Conservation (phyloP, 1,139 yeast genomes). For the Suhomyces coccinellae region DNA sequence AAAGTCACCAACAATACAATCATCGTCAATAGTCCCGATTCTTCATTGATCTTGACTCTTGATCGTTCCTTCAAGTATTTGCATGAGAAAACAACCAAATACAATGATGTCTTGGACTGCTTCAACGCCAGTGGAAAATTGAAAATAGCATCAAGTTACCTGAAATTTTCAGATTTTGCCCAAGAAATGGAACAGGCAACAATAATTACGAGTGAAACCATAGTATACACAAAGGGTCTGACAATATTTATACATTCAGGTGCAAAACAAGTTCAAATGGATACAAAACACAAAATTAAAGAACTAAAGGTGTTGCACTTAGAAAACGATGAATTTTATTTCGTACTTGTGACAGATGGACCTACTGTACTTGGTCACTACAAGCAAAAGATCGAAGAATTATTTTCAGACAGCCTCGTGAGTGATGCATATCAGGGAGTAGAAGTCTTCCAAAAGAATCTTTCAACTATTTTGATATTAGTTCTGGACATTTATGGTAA, state of each 20-base stretch:
- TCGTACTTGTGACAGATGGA: neutral
- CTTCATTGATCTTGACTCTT: neutral
- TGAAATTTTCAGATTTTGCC: neutral
- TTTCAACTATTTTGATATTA: neutral
- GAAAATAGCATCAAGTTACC: neutral
- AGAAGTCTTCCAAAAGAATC: neutral
- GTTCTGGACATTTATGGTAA: conserved; percentile 5
- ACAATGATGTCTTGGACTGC: neutral
- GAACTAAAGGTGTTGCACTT: neutral
- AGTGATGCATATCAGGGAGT: neutral
- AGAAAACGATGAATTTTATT: neutral
- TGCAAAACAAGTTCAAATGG: neutral
- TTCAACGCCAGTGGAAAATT: neutral
- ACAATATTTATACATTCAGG: neutral
- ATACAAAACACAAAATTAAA: neutral
- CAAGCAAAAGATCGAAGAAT: neutral
- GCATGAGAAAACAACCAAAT: neutral
- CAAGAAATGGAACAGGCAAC: neutral
- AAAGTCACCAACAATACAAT: neutral
- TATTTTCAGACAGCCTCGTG: neutral
- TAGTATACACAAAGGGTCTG: neutral
- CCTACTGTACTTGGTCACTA: neutral
- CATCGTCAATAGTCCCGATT: neutral
- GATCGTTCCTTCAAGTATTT: neutral
- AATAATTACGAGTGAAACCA: neutral